Percentiles rank a stretch among this genome's conserved stretches.
Evolutionary conservation across 2,329 filamentous ascomycete species (phyloP).

Genomic region (Eurotiales sp.): DNA sequence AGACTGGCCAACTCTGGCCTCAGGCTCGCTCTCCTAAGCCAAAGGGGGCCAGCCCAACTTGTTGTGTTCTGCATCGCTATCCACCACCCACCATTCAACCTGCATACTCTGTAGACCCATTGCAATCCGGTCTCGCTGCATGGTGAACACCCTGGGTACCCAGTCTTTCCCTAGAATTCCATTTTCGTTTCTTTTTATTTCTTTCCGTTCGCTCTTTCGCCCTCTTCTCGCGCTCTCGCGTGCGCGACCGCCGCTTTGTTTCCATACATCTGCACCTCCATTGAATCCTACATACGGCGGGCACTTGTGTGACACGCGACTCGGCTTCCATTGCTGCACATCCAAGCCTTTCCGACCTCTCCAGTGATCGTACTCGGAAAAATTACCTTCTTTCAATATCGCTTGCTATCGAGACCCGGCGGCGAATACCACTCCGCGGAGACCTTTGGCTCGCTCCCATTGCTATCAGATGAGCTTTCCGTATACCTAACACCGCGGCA

Average conservation of each 20-base stretch:
- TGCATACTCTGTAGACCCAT: constrained; percentile 7
- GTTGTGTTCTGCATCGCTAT: not conserved
- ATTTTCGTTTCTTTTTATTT: constrained; percentile 1
- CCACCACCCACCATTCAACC: not conserved
- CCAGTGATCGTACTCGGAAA: not conserved
- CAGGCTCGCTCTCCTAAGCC: not conserved
- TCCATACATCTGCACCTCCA: not conserved
- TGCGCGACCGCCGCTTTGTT: constrained; percentile 7
- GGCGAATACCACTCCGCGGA: not conserved
- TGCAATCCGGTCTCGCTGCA: constrained; percentile 1
- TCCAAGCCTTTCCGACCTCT: not conserved
- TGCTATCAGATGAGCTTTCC: constrained; percentile 5
- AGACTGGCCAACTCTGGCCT: not conserved
- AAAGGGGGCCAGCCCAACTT: not conserved
- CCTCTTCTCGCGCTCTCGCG: not conserved
- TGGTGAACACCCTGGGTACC: too few relatives aligned
- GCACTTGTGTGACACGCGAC: constrained; percentile 3
- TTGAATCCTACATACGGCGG: too few relatives aligned
- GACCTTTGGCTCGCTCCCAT: not conserved
- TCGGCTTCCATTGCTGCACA: not conserved
- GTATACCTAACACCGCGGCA: not conserved
- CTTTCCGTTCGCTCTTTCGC: too few relatives aligned
- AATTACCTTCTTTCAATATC: not conserved
- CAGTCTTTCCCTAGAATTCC: constrained; percentile 10
- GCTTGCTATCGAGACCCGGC: not conserved